phyloP scores from a whole-genome alignment of 177 flowering plant species.

The Vitis hybrid region DNA sequence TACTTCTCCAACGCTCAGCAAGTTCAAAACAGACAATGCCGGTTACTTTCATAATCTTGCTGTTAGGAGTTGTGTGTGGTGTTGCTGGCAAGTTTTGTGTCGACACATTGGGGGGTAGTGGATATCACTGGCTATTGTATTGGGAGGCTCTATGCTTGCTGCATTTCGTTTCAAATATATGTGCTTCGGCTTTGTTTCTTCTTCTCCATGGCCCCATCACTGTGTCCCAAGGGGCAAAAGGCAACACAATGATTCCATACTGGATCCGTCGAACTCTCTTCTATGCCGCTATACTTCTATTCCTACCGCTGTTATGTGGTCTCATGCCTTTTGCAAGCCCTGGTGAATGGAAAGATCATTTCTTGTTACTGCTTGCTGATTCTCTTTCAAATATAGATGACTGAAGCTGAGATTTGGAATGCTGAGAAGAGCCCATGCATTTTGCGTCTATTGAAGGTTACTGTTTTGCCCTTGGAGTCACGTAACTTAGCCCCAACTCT shows the following conservation, averaged over 20 bases:
- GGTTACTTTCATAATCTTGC: constrained; percentile 68
- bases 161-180: constrained; percentile 62
- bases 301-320: constrained; percentile 73
- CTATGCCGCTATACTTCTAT: constrained; percentile 34
- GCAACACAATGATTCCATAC: constrained; percentile 37
- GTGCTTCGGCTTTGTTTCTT: constrained; percentile 42
- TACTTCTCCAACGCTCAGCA: constrained; percentile 68
- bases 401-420: background rate
- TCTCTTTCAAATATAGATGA: background rate
- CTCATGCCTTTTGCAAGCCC: constrained; percentile 76
- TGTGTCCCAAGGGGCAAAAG: constrained; percentile 24
- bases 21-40: constrained; percentile 73
- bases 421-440: background rate
- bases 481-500: no score
- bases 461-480: background rate
- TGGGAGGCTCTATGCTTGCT: constrained; percentile 77
- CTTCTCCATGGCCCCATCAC: constrained; percentile 67
- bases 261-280: constrained; percentile 57
- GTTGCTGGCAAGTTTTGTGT: constrained; percentile 82
- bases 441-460: background rate
- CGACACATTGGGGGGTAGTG: constrained; percentile 84
- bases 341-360: constrained; percentile 69
- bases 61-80: constrained; percentile 75
- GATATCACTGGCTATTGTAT: constrained; percentile 66
- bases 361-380: constrained; percentile 23